These are phyloP conservation scores for Thelonectria rubi DNA, from an alignment of 2,329 filamentous ascomycete genomes.

Conservation along the genomic window DNA sequence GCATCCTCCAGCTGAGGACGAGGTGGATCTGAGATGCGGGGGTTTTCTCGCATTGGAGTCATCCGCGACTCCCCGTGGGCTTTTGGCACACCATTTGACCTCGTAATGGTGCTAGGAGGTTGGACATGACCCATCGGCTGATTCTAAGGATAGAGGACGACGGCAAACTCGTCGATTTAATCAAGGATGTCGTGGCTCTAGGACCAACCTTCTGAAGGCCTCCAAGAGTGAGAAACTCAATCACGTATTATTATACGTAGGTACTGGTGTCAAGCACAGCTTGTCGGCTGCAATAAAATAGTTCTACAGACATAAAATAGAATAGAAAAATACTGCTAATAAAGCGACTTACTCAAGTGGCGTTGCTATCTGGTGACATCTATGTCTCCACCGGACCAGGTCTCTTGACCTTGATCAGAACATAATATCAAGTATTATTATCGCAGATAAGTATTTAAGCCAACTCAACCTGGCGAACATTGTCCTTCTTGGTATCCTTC, in stretches of 20 bases:
- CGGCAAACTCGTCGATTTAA: too few species aligned
- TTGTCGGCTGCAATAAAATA: too few species aligned
- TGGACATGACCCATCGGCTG: not conserved
- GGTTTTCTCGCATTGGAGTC: not conserved
- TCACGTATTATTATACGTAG: too few species aligned
- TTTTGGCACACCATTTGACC: not conserved
- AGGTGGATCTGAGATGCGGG: not conserved
- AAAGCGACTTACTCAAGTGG: too few species aligned
- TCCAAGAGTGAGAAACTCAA: too few species aligned
- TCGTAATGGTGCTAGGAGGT: not conserved
- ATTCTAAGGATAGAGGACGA: not conserved
- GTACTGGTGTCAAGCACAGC: too few species aligned
- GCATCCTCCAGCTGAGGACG: not conserved
- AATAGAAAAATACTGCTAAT: too few species aligned
- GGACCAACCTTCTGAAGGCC: too few species aligned
- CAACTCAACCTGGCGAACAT: conserved; percentile 33
- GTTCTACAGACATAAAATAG: too few species aligned
- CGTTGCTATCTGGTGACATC: too few species aligned
- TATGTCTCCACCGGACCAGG: too few species aligned
- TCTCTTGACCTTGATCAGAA: too few species aligned
- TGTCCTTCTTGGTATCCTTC: conserved; percentile 22
- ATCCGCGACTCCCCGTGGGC: not conserved
- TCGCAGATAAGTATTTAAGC: conserved; percentile 5
- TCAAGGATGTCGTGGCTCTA: not conserved
- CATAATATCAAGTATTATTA: not conserved